These are phyloP conservation scores for Mrakia frigida DNA, from an alignment of 768 basidiomycete species.

Conservation along the genomic window DNA sequence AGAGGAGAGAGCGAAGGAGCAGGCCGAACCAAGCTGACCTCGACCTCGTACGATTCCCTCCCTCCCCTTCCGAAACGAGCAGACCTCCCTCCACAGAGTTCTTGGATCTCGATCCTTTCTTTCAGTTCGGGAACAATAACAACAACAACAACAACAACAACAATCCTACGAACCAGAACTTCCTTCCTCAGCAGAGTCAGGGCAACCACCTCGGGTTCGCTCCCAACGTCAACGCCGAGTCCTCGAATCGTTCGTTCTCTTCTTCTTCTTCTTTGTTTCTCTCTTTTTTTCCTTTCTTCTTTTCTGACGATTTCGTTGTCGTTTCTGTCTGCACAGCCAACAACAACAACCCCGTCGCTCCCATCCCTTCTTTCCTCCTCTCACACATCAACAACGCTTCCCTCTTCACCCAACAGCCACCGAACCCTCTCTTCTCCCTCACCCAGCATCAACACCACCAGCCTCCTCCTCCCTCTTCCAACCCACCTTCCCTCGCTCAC, in stretches of 20 bases:
- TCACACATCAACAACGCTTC: slow-evolving; percentile 11
- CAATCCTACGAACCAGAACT: background rate
- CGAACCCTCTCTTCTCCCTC: background rate
- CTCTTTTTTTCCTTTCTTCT: background rate
- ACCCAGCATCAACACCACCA: background rate
- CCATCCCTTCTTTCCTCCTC: slow-evolving; percentile 24
- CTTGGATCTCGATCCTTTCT: slow-evolving; percentile 19
- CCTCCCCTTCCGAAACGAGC: background rate
- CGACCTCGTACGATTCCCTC: slow-evolving; percentile 1
- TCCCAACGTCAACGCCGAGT: background rate
- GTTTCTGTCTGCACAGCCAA: background rate
- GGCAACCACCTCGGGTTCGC: background rate
- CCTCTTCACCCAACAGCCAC: background rate
- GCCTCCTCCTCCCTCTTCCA: background rate
- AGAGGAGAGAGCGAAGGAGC: background rate
- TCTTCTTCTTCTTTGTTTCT: background rate
- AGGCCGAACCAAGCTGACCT: background rate
- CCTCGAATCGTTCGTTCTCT: background rate
- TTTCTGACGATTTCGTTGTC: background rate
- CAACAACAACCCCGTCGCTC: too few species aligned
- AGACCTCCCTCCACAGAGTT: background rate
- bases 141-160: background rate
- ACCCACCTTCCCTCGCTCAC: background rate
- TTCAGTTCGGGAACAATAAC: background rate
- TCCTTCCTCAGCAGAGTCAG: background rate